phyloP scores from a whole-genome alignment of 2,329 filamentous ascomycete species.

The Alternaria solani region DNA sequence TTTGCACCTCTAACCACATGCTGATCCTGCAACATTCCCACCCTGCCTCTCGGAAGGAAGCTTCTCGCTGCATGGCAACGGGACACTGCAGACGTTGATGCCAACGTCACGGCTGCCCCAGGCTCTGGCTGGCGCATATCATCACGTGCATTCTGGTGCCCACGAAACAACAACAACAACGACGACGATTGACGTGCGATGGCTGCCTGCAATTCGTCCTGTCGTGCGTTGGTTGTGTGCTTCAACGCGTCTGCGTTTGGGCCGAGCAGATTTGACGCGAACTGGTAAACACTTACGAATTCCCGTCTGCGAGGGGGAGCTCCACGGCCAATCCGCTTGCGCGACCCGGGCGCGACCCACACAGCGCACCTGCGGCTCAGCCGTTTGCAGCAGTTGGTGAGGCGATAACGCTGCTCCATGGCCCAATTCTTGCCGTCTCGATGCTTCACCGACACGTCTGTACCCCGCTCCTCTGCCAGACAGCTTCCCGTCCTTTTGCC shows the following conservation, averaged over 20 bases:
- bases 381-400: constrained; percentile 39
- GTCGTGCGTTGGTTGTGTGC: constrained; percentile 8
- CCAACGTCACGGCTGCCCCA: constrained; percentile 25
- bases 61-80: constrained; percentile 35
- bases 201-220: constrained; percentile 19
- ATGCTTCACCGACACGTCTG: constrained; percentile 37
- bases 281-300: constrained; percentile 29
- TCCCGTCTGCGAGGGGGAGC: constrained; percentile 8
- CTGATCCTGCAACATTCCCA: constrained; percentile 14
- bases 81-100: constrained; percentile 32
- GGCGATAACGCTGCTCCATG: constrained; percentile 35
- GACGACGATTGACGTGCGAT: constrained; percentile 7
- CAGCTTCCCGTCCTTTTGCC: constrained; percentile 3
- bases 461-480: constrained; percentile 32
- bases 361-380: constrained; percentile 39
- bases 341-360: constrained; percentile 22
- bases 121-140: constrained; percentile 26
- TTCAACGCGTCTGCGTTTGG: constrained; percentile 33
- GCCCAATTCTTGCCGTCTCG: constrained; percentile 10
- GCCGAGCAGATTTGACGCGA: constrained; percentile 29
- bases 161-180: constrained; percentile 22
- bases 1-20: constrained; percentile 15
- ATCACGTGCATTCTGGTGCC: constrained; percentile 31
- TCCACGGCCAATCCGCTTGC: constrained; percentile 24
- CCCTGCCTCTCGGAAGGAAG: constrained; percentile 28